phyloP scores from a whole-genome alignment of 1,284 basidiomycete genomes.

The Apiotrichum akiyoshidainum region DNA sequence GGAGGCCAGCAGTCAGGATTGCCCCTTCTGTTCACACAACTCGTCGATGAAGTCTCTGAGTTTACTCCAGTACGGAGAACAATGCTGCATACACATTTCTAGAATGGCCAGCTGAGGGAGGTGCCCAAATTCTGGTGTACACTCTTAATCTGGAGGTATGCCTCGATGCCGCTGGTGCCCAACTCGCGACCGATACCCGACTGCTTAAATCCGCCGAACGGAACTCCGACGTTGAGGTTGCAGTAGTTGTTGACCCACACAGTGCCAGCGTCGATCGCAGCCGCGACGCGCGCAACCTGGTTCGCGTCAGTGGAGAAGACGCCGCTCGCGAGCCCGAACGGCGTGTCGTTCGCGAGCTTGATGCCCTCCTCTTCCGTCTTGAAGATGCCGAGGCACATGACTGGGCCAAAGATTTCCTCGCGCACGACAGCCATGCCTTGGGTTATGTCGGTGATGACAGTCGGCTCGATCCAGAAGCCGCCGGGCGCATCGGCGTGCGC shows the following conservation, averaged over 20 bases:
- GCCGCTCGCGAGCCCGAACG: constrained; percentile 81
- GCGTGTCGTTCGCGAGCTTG: constrained; percentile 73
- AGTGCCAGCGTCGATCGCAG: constrained; percentile 71
- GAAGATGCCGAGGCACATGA: constrained; percentile 51
- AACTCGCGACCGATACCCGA: constrained; percentile 79
- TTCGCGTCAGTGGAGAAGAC: constrained; percentile 80
- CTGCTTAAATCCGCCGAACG: constrained; percentile 93
- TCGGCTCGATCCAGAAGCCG: constrained; percentile 50
- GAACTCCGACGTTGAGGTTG: constrained; percentile 72
- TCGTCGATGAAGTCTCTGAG: too few relatives aligned
- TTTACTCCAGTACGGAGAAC: too few relatives aligned
- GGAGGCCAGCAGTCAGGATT: too few relatives aligned
- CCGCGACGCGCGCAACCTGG: constrained; percentile 80
- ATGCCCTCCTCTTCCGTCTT: constrained; percentile 54
- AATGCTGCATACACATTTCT: too few relatives aligned
- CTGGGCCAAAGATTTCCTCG: constrained; percentile 54
- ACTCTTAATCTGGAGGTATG: constrained; percentile 79
- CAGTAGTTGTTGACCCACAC: constrained; percentile 88
- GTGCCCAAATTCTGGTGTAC: constrained; percentile 67
- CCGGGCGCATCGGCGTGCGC: constrained; percentile 21
- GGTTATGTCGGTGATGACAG: constrained; percentile 45
- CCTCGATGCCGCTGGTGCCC: constrained; percentile 78
- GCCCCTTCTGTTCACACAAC: too few relatives aligned
- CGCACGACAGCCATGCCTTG: constrained; percentile 38
- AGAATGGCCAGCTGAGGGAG: constrained; percentile 20